A percentile compares a stretch with the other conserved stretches of the same genome.
These are phyloP conservation scores for Chaetomium cochliodes DNA, from an alignment of 495 filamentous ascomycete species.

Conservation along the genomic window DNA sequence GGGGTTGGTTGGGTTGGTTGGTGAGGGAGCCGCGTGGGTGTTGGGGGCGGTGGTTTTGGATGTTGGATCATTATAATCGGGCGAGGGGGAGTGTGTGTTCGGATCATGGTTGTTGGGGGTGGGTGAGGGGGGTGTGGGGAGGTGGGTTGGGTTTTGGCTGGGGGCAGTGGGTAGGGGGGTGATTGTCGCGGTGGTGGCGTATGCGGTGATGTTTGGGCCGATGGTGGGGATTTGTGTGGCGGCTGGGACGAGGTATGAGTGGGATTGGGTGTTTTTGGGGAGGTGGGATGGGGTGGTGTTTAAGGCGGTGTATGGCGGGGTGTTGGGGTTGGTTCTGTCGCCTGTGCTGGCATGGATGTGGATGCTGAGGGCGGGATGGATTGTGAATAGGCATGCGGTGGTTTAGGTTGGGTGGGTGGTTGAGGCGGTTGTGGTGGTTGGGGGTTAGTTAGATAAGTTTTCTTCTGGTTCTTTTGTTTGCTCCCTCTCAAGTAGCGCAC, in stretches of 20 bases:
- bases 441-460: too few relatives aligned
- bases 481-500: too few relatives aligned
- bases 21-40: constrained; percentile 29
- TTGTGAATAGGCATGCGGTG: neutral
- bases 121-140: constrained; percentile 9
- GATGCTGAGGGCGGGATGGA: constrained; percentile 46
- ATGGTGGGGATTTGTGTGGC: constrained; percentile 33
- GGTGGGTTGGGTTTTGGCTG: constrained; percentile 20
- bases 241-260: constrained; percentile 28
- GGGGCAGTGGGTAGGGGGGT: constrained; percentile 29
- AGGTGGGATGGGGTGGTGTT: constrained; percentile 47
- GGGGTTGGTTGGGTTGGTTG: too few relatives aligned
- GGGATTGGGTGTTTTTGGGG: constrained; percentile 42
- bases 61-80: constrained; percentile 34
- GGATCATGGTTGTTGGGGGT: neutral
- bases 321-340: constrained; percentile 41
- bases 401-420: neutral
- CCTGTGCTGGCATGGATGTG: constrained; percentile 43
- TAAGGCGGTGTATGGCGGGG: constrained; percentile 43
- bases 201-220: constrained; percentile 32
- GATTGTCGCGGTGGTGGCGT: constrained; percentile 34
- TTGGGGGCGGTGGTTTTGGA: constrained; percentile 41
- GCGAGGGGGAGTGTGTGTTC: too few relatives aligned
- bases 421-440: neutral
- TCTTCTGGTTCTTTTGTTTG: too few relatives aligned